Evolutionary conservation across 2,329 filamentous ascomycete genomes (phyloP), one percentile per base, ranked within the genome.

Genomic region (Xylaria sp.): DNA sequence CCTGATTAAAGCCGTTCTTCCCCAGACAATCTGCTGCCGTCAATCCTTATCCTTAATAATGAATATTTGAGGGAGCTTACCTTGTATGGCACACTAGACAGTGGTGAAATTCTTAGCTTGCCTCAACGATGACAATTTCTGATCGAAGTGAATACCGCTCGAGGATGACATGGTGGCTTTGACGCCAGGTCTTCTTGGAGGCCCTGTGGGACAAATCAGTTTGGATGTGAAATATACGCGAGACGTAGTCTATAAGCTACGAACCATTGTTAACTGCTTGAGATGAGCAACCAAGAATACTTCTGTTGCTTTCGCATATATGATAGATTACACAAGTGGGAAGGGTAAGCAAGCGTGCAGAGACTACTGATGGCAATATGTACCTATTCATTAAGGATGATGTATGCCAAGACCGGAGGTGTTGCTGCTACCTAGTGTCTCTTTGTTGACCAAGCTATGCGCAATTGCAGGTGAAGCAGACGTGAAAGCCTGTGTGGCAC

Each of bases 1-100:
- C 88, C 80, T 98, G 94, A 67, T 96, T 88, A 82, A 92, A 98
- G 61, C 89, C 89, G 78, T 94, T 94, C 79, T 90, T 95, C 53
- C 87, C 88, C 69, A 99, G 84, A 76, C 96, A 99, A 73, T 90
- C 93, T 97, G 74, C 36, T 63, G 55, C 57, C 50, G 66, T 76
- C 49, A 74, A 70, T 60, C 44, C 22, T 42, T 25, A n/a, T 31
- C 7, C 36, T 33, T 25, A 5, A 13, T 9, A 49, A 31, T 22
- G 13, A 29, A 38, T 7, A 17, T 57, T 1, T 17, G 33, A 10
- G 31, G 20, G 10, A 20, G 25, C 72, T 75, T 79, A 96, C 94
- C 87, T 87, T 97, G 94, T 67, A 97, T 97, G 9, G 92, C 93
- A 81, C 94, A 97, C 91, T 94, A 39, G 9, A 33, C 39, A 6